phyloP scores from a whole-genome alignment of 257 asterid genomes.

The Coffea canephora region DNA sequence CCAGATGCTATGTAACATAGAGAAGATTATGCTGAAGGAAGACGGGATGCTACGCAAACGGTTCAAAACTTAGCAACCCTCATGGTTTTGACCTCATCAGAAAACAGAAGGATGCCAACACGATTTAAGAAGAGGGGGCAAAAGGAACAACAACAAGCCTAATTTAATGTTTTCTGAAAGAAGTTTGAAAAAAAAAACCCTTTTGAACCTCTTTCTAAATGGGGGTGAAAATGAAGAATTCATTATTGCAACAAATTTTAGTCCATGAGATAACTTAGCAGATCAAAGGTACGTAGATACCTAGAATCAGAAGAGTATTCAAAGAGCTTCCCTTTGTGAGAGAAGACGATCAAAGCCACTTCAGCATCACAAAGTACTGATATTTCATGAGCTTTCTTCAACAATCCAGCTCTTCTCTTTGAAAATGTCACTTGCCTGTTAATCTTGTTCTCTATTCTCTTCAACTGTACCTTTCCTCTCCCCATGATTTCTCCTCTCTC shows the following conservation, averaged over 20 bases:
- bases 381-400: conserved; percentile 84
- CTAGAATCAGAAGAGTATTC: conserved; percentile 74
- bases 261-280: neutral
- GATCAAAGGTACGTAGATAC: conserved; percentile 19
- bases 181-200: neutral
- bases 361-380: conserved; percentile 86
- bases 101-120: neutral
- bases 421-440: conserved; percentile 84
- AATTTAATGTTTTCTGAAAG: neutral
- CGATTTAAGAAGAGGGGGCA: neutral
- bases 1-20: neutral
- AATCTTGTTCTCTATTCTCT: conserved; percentile 80
- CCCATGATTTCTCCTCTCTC: conserved; percentile 42
- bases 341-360: conserved; percentile 71
- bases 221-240: neutral
- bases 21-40: neutral
- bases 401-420: conserved; percentile 69
- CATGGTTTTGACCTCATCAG: neutral
- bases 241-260: neutral
- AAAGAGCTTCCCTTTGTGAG: conserved; percentile 73
- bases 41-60: neutral
- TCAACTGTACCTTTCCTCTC: conserved; percentile 78
- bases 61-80: neutral
- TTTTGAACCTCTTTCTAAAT: neutral
- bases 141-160: neutral